These are phyloP conservation scores for Globisporangium nagaii DNA, from an alignment of 352 stramenopile genomes.

Conservation along the genomic window DNA sequence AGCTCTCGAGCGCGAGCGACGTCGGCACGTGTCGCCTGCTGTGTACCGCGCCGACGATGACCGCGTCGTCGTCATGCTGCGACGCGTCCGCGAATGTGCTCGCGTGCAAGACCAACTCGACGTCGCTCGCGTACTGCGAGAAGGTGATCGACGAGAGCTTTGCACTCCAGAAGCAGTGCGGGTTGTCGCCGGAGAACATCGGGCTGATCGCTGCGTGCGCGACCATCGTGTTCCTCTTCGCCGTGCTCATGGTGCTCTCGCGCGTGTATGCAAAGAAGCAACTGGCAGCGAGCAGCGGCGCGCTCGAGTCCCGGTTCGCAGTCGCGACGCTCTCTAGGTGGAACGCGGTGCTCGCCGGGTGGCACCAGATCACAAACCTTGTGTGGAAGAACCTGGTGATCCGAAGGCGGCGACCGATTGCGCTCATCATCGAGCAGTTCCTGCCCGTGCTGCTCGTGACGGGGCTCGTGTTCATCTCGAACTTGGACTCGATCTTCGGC, in stretches of 20 bases:
- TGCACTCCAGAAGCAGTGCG: constrained; percentile 30
- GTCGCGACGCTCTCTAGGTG: constrained; percentile 17
- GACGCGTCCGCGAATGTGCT: constrained; percentile 13
- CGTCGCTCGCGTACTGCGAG: constrained; percentile 28
- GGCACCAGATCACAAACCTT: constrained; percentile 52
- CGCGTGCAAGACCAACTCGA: constrained; percentile 22
- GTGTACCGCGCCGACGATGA: constrained; percentile 24
- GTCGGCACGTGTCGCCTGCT: constrained; percentile 22
- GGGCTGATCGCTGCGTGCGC: constrained; percentile 20
- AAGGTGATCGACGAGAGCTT: constrained; percentile 33
- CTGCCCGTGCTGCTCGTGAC: constrained; percentile 45
- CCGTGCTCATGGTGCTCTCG: constrained; percentile 9
- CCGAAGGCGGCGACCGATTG: constrained; percentile 33
- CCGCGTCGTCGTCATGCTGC: constrained; percentile 34
- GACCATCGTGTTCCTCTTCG: constrained; percentile 16
- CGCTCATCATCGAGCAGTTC: constrained; percentile 53
- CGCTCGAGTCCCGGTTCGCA: constrained; percentile 23
- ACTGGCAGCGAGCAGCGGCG: not conserved
- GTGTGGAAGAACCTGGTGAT: constrained; percentile 74
- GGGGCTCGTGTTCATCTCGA: constrained; percentile 55
- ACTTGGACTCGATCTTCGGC: constrained; percentile 44
- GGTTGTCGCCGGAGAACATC: constrained; percentile 22
- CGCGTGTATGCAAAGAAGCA: constrained; percentile 18
- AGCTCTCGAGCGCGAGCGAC: constrained; percentile 6
- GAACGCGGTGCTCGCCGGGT: constrained; percentile 23